Evolutionary conservation across 192 early-diverging fungal genomes (phyloP), one percentile per base, ranked within the genome.

Genomic region (Chytriomyces confervae): DNA sequence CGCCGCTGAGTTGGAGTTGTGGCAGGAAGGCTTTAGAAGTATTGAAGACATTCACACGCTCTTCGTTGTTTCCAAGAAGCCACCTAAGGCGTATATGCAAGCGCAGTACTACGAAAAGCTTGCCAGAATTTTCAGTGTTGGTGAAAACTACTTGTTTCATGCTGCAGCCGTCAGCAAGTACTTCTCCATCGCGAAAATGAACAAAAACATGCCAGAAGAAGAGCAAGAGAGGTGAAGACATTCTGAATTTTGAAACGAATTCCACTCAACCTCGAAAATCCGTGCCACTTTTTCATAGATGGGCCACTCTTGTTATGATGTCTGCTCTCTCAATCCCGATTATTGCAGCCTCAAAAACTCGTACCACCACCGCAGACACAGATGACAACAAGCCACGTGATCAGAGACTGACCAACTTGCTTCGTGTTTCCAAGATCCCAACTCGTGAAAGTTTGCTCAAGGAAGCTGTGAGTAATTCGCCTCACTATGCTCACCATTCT

Each of bases 91-190:
- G 11, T 87, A 89, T 80, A 96, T 97, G 88, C 93, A 98, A 92
- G 96, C 96, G 66, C 96, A 96, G 90, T 99, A 98, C 83, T 98
- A 98, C 89, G 95, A 98, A 78, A 98, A 97, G 87, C 88, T 99
- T 50, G 94, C 97, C 24, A 91, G 91, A 75, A 96, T 99, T 81
- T 96, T 99, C 85, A 91, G 94, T 88, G 94, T 97, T 81, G 94
- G 94, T 45, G 96, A 97, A 77, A 97, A 99, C 87, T 95, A 94
- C 79, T 90, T 99, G 79, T 99, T 97, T 92, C 94, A 97, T 72
- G 95, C 98, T 47, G 96, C 98, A 49, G 92, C 97, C 46, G 97
- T 93, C 93, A 96, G 94, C 89, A 94, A 91, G 86, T 95, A 80
- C 60, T 86, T 83, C 71, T 50, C 92, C 51, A 89, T 89, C 79